Base-by-base conservation (phyloP, 2,329 filamentous ascomycete species). In the Verticillium albo-atrum region DNA sequence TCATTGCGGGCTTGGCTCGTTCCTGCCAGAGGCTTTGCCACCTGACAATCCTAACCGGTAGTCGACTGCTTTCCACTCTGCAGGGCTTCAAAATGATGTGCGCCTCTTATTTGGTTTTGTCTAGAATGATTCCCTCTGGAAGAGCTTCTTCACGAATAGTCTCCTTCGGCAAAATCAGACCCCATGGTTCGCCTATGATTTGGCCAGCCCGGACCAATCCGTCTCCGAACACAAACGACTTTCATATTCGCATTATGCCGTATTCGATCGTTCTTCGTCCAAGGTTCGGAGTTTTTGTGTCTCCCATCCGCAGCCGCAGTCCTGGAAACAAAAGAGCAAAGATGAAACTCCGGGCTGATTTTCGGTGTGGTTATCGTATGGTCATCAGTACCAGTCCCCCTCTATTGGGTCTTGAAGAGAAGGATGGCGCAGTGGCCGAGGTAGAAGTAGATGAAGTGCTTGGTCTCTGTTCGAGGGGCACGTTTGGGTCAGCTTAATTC, bases 401-500 rank as follows among this genome's bases (percentile, higher is more conserved):
- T 67, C 72, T 87, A 98, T 86, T 97, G 94, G 47, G 95, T 99
- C 85, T 99, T 99, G 87, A 98, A 99, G 57, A 99, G 88, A 59
- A 99, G 85, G 73, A 99, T 98, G 61, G 95, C 95, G 76, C 92
- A 97, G 82, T 98, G 95, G 58, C 95, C 95, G 61, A 99, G 89
- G 81, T 99, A 99, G 82, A 99, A 99, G 82, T 99, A 99, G 75
- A 99, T 97, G 82, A 99, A 99, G 78, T 99, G 95, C 81, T 98
- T 98, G 28, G 95, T 98, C 77, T 98, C 95, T 97, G 79, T 37
- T 42, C 23, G 5, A 20, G 28, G 23, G 15, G 23, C 17, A 34
- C 6, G 28, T 34, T 28, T 51, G 42, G 9, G 25, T 30, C 25
- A 25, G 20, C 27, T 6, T 32, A 12, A 6, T 14, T 28, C 27